Evolutionary conservation across 2,329 filamentous ascomycete species (phyloP).

Genomic region (Aureobasidium sp.): DNA sequence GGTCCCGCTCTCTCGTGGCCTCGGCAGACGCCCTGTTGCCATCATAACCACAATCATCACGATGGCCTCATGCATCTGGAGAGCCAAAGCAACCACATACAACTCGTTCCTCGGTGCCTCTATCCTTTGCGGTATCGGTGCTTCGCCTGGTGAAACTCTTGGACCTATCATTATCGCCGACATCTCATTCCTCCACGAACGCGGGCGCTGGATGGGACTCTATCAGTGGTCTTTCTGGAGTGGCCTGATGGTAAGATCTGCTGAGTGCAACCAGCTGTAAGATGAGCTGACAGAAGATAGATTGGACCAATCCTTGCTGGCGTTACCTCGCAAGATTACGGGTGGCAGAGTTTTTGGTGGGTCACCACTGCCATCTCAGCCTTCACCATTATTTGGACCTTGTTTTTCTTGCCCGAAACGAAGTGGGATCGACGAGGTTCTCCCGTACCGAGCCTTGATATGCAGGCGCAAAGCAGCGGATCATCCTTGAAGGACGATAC

Average conservation of each 20-base stretch:
- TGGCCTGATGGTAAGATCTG: slow-evolving; percentile 45
- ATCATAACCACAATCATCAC: not conserved
- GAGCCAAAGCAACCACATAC: slow-evolving; percentile 37
- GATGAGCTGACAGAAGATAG: not conserved
- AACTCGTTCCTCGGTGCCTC: slow-evolving; percentile 37
- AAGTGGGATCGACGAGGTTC: not conserved
- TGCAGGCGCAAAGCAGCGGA: not conserved
- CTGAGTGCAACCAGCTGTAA: no score
- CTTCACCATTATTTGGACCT: slow-evolving; percentile 38
- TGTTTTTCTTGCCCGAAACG: slow-evolving; percentile 30
- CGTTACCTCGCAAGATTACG: slow-evolving; percentile 42
- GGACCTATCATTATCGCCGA: slow-evolving; percentile 40
- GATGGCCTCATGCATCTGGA: slow-evolving; percentile 38
- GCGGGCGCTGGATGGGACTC: slow-evolving; percentile 37
- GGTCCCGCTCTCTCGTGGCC: slow-evolving; percentile 40
- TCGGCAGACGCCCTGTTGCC: slow-evolving; percentile 31
- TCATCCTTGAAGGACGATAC: not conserved
- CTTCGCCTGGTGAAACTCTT: slow-evolving; percentile 38
- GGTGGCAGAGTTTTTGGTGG: slow-evolving; percentile 48
- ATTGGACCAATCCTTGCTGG: slow-evolving; percentile 30
- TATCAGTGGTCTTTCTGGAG: slow-evolving; percentile 50
- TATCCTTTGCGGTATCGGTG: slow-evolving; percentile 37
- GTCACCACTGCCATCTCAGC: slow-evolving; percentile 46
- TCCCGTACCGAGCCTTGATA: no score
- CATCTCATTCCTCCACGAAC: slow-evolving; percentile 40